Evolutionary conservation across 257 asterid genomes (phyloP).

Genomic region (Sherardia arvensis): DNA sequence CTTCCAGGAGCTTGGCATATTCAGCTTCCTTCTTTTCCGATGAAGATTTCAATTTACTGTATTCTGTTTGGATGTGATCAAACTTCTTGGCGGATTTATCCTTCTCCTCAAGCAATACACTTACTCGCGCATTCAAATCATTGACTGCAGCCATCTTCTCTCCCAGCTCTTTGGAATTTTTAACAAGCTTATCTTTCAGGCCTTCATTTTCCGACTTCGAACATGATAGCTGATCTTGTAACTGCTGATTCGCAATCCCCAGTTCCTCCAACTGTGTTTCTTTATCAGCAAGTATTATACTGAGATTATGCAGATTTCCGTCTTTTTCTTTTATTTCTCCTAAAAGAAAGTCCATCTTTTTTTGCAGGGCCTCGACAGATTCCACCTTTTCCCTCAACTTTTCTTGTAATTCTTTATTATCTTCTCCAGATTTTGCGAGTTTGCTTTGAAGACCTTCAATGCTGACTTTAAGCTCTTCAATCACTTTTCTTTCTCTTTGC

Average conservation of each 20-base stretch:
- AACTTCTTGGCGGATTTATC: slow-evolving; percentile 33
- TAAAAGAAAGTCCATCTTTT: slow-evolving; percentile 39
- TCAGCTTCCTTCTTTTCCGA: slow-evolving; percentile 44
- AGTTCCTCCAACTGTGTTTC: slow-evolving; percentile 35
- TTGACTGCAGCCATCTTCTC: slow-evolving; percentile 31
- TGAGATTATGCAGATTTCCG: slow-evolving; percentile 20
- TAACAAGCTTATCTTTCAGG: slow-evolving; percentile 31
- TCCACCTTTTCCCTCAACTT: slow-evolving; percentile 50
- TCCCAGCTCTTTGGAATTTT: slow-evolving; percentile 43
- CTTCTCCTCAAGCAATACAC: slow-evolving; percentile 31
- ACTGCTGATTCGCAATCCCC: slow-evolving; percentile 26
- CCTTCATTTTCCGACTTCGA: slow-evolving; percentile 36
- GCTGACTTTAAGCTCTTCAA: slow-evolving; percentile 34
- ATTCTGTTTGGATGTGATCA: slow-evolving; percentile 33
- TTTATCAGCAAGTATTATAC: slow-evolving; percentile 31
- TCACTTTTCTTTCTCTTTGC: slow-evolving; percentile 32
- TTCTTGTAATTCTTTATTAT: slow-evolving; percentile 41
- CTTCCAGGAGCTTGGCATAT: slow-evolving; percentile 41
- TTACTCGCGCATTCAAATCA: slow-evolving; percentile 30
- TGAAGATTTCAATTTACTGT: slow-evolving; percentile 30
- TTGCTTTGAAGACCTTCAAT: slow-evolving; percentile 35
- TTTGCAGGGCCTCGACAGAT: slow-evolving; percentile 37
- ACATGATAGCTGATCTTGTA: slow-evolving; percentile 31
- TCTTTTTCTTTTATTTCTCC: slow-evolving; percentile 59
- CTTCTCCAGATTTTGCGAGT: slow-evolving; percentile 28